Percentiles rank a stretch among this genome's conserved stretches.
These are phyloP conservation scores for Leucocoprinus birnbaumii DNA, from an alignment of 768 basidiomycete genomes.

Conservation along the genomic window DNA sequence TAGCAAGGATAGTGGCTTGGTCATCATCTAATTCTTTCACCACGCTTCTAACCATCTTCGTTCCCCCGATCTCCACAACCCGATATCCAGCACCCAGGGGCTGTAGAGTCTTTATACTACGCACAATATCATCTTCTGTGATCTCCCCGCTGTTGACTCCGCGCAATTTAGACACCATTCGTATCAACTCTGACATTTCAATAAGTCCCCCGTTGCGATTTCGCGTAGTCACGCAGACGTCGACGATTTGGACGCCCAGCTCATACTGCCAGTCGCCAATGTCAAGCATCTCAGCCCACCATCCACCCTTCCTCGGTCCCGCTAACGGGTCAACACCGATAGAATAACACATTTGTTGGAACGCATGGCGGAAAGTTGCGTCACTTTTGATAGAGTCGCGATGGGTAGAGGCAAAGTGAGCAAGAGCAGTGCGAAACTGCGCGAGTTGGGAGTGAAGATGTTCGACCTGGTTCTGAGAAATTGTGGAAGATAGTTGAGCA, in stretches of 20 bases:
- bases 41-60: constrained; percentile 85
- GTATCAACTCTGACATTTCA: constrained; percentile 80
- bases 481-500: constrained; percentile 72
- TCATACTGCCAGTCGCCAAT: constrained; percentile 96
- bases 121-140: constrained; percentile 81
- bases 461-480: constrained; percentile 75
- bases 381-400: constrained; percentile 81
- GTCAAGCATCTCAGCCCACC: constrained; percentile 89
- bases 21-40: constrained; percentile 89
- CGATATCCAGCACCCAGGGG: constrained; percentile 93
- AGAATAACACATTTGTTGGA: constrained; percentile 93
- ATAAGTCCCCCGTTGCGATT: constrained; percentile 92
- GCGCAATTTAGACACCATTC: constrained; percentile 74
- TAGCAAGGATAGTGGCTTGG: constrained; percentile 77
- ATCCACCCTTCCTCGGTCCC: constrained; percentile 80
- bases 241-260: constrained; percentile 92
- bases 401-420: constrained; percentile 79
- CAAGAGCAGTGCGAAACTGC: constrained; percentile 79
- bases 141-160: constrained; percentile 66
- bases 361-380: constrained; percentile 85
- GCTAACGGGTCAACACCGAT: constrained; percentile 95
- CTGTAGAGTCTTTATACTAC: constrained; percentile 82
- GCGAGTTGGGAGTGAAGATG: constrained; percentile 78
- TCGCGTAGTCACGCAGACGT: constrained; percentile 84
- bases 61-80: constrained; percentile 69